Evolutionary conservation across 2,329 filamentous ascomycete species (phyloP).

Genomic region (Cytospora piceicola): DNA sequence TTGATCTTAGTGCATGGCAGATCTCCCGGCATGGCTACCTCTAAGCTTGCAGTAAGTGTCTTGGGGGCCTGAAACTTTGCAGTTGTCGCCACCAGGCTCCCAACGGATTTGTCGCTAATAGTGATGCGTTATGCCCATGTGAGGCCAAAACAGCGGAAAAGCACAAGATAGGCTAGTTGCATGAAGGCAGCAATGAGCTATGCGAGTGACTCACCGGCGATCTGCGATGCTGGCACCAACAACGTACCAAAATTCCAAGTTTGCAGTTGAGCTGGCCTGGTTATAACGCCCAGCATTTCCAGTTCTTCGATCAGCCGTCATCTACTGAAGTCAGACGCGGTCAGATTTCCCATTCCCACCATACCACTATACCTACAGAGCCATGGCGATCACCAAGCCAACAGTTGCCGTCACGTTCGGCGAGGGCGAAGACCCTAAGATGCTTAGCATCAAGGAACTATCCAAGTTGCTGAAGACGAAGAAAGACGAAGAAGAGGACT

Average conservation of each 20-base stretch:
- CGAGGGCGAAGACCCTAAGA: constrained; percentile 6
- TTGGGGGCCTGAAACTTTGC: background rate
- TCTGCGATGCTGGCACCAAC: background rate
- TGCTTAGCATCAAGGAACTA: constrained; percentile 18
- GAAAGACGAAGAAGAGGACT: background rate
- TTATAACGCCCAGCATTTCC: background rate
- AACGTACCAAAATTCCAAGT: background rate
- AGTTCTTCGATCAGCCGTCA: background rate
- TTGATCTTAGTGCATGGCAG: background rate
- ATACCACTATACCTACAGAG: no score
- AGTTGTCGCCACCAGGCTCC: background rate
- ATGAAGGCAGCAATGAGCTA: background rate
- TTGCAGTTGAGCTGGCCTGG: background rate
- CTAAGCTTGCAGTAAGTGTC: background rate
- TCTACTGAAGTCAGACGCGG: background rate
- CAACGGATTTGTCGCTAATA: background rate
- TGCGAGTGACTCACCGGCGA: background rate
- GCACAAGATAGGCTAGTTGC: background rate
- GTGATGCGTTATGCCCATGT: background rate
- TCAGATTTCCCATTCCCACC: background rate
- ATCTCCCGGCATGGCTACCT: background rate
- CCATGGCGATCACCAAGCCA: constrained; percentile 23
- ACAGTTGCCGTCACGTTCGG: constrained; percentile 18
- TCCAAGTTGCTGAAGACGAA: constrained; percentile 13
- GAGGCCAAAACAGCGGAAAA: background rate